Base-by-base conservation (phyloP, 441 rosid genomes). In the Sinapis alba region DNA sequence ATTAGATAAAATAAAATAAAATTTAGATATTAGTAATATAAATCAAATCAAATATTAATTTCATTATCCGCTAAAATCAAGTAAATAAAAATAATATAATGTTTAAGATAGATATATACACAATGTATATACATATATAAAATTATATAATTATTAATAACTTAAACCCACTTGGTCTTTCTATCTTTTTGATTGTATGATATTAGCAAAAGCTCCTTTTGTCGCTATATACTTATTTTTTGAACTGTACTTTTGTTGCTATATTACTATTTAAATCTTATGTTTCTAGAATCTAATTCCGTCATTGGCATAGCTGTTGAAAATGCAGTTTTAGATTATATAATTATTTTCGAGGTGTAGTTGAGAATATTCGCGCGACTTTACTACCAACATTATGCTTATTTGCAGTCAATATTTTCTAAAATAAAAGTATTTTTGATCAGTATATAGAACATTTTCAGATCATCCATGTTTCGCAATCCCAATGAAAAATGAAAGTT, bases 171-270 rank as follows among this genome's bases (percentile, higher is more conserved):
- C 64, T 57, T 76, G 54, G 30, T 41, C 12, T 69, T 36, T 59
- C 27, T 47, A 27, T 61, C 72, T 71, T 65, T 65, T 59, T 26
- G 79, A 50, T 57, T 73, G 75, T 41, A 78, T 43, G 87, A 86
- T 82, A 69, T 59, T 79, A 80, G 58, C 69, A 77, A 72, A 75
- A 75, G 73, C 65, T 57, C 3, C 57, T 71, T 36, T 10, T 10
- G 4, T 36, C 3, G 43, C n/a, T 32, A 32, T 8, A 7, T 32
- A 32, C 2, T 5, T 32, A 32, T 32, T 36, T 36, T 36, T 36
- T 36, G 13, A 36, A 11, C 43, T 10, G 43, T 36, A 1, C 43
- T 36, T 77, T 76, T 53, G 27, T 45, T 56, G 38, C 45, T 43
- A 43, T 43, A 62, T 41, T 69, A 68, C 51, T 76, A 69, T 69